Evolutionary conservation across 1,284 basidiomycete species (phyloP), one percentile per base, ranked within the genome.

Genomic region (Marasmius tenuissimus): DNA sequence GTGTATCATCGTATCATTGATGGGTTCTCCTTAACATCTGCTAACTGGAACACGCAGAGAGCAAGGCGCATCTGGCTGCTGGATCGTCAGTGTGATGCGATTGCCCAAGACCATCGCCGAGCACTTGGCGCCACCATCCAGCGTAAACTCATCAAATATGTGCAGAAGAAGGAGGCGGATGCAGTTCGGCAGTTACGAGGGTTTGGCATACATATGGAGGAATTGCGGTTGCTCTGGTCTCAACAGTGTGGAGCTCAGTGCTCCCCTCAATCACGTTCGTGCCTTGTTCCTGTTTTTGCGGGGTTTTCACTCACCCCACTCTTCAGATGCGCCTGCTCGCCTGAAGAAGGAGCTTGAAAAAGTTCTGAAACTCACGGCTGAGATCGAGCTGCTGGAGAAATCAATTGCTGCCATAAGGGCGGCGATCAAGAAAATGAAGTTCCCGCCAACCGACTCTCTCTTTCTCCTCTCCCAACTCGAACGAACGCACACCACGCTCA

Each of bases 261-360:
- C 9, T 40, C 39, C 16, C 9, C 39, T 40, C 39, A 16, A 9
- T 9, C 39, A 9, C 39, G 39, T 40, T 9, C 9, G 39, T 40
- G 9, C 9, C 9, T 40, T 40, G 9, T 16, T 40, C 9, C 9
- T 40, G 9, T 0, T 38, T 74, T 0, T 0, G 59, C 0, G 34
- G 62, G 0, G 0, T 35, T 9, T 38, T 27, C 45, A 34, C 14
- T 11, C n/a, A 39, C 20, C 34, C 38, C 27, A 53, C 14, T 14
- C 39, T 38, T 5, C 50, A 78, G 78, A 77, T 68, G 70, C 75
- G 3, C 76, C 74, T 0, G 56, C 60, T 9, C 62, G 66, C 0
- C 62, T 78, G 0, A 75, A 76, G n/a, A 75, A 73, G 22, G 73
- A 79, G n/a, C 68, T 80, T 0, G 73, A 77, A 40, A 67, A 69